Evolutionary conservation across 1,139 yeast species (phyloP).

Genomic region (Suhomyces kunorum): DNA sequence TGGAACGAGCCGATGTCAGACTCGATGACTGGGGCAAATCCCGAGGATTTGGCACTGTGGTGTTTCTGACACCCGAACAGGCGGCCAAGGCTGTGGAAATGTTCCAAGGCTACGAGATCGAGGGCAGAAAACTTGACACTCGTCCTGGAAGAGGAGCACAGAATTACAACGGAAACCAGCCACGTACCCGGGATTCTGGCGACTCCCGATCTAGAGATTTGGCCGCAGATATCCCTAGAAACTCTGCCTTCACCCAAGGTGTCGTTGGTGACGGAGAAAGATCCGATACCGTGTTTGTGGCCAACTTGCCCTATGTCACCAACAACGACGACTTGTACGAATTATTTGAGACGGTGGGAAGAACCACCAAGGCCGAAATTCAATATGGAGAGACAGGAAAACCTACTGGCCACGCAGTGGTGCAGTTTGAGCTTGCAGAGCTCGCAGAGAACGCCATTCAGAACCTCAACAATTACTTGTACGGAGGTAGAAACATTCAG

Average conservation of each 20-base stretch:
- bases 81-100: slow-evolving; percentile 62
- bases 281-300: slow-evolving; percentile 65
- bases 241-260: slow-evolving; percentile 61
- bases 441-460: slow-evolving; percentile 74
- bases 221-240: slow-evolving; percentile 25
- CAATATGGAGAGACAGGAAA: slow-evolving; percentile 66
- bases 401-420: slow-evolving; percentile 83
- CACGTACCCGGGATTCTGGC: slow-evolving; percentile 16
- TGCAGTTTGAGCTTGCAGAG: slow-evolving; percentile 67
- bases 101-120: slow-evolving; percentile 66
- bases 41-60: slow-evolving; percentile 82
- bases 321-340: slow-evolving; percentile 82
- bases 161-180: slow-evolving; percentile 13
- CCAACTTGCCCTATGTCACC: slow-evolving; percentile 87
- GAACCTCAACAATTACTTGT: slow-evolving; percentile 74
- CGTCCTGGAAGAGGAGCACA: slow-evolving; percentile 55
- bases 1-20: slow-evolving; percentile 79
- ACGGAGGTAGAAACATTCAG: slow-evolving; percentile 75
- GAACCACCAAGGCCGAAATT: slow-evolving; percentile 75
- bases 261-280: slow-evolving; percentile 67
- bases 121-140: slow-evolving; percentile 70
- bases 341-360: slow-evolving; percentile 82
- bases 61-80: slow-evolving; percentile 58
- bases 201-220: slow-evolving; percentile 11
- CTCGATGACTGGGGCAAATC: slow-evolving; percentile 73